Evolutionary conservation across 768 basidiomycete genomes (phyloP).

Genomic region (Hygrophoropsis aurantiaca): DNA sequence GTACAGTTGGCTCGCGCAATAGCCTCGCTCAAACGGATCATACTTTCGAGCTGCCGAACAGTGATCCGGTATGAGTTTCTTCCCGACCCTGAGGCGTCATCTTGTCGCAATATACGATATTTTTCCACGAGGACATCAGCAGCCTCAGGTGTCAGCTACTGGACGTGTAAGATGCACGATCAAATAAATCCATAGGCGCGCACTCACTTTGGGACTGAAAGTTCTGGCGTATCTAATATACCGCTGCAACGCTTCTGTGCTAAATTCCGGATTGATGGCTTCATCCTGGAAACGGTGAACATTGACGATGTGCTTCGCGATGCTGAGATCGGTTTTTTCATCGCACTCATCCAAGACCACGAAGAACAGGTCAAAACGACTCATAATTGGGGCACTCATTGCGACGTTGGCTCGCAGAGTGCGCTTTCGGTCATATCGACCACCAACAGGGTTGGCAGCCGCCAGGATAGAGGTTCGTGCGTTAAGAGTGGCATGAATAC

Average conservation of each 20-base stretch:
- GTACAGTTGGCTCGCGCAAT: slow-evolving; percentile 97
- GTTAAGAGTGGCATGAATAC: slow-evolving; percentile 97
- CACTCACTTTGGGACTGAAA: slow-evolving; percentile 88
- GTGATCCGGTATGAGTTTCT: slow-evolving; percentile 96
- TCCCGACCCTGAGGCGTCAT: slow-evolving; percentile 85
- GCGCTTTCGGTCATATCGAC: slow-evolving; percentile 94
- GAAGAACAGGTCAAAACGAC: slow-evolving; percentile 96
- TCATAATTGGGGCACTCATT: slow-evolving; percentile 99
- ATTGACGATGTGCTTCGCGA: slow-evolving; percentile 96
- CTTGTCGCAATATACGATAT: slow-evolving; percentile 87
- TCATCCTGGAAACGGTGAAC: slow-evolving; percentile 95
- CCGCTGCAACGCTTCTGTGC: slow-evolving; percentile 92
- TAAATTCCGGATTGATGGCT: slow-evolving; percentile 95
- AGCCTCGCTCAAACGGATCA: slow-evolving; percentile 97
- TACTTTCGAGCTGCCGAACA: slow-evolving; percentile 95
- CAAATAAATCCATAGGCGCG: background rate
- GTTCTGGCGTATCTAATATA: slow-evolving; percentile 98
- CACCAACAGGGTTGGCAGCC: slow-evolving; percentile 96
- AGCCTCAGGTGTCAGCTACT: slow-evolving; percentile 87
- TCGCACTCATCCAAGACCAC: slow-evolving; percentile 98
- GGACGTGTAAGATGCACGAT: slow-evolving; percentile 7
- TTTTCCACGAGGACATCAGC: slow-evolving; percentile 94
- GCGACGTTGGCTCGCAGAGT: slow-evolving; percentile 88
- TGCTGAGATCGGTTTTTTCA: slow-evolving; percentile 86
- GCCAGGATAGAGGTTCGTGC: slow-evolving; percentile 97